Evolutionary conservation across 495 filamentous ascomycete genomes (phyloP).

Genomic region (Neurospora sp.): DNA sequence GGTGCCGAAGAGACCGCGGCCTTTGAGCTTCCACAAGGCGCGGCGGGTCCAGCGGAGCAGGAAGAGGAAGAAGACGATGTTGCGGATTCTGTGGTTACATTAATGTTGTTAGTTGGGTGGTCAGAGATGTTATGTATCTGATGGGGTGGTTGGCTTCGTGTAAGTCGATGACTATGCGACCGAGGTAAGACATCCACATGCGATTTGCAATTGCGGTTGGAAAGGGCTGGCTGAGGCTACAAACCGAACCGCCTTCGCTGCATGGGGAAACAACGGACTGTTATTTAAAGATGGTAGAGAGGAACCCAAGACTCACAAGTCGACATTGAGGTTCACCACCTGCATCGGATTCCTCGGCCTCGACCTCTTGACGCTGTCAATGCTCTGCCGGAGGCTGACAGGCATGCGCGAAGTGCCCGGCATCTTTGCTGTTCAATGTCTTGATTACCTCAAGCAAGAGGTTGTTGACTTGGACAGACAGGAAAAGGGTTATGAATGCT

Average conservation of each 20-base stretch:
- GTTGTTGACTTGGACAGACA: background rate
- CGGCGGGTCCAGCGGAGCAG: conserved; percentile 78
- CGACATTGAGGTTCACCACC: conserved; percentile 57
- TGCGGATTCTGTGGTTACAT: conserved; percentile 52
- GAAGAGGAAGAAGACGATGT: conserved; percentile 85
- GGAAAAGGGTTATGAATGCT: background rate
- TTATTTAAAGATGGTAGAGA: background rate
- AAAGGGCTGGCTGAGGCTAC: background rate
- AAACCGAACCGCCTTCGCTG: background rate
- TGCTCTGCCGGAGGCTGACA: conserved; percentile 53
- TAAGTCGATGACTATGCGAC: background rate
- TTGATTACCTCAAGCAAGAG: background rate
- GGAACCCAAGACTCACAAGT: conserved; percentile 47
- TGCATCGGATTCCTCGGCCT: conserved; percentile 47
- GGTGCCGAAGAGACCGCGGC: conserved; percentile 78
- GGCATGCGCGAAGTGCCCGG: conserved; percentile 58
- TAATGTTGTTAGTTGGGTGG: conserved; percentile 6
- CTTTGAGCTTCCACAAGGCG: conserved; percentile 70
- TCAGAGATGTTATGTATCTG: background rate
- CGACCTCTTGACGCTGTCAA: conserved; percentile 43
- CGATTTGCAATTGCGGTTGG: background rate
- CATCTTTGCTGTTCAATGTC: conserved; percentile 28
- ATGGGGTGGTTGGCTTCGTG: background rate
- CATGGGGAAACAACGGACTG: background rate
- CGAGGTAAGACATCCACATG: background rate